Evolutionary conservation across 1,284 basidiomycete genomes (phyloP).

Genomic region (Malassezia brasiliensis): DNA sequence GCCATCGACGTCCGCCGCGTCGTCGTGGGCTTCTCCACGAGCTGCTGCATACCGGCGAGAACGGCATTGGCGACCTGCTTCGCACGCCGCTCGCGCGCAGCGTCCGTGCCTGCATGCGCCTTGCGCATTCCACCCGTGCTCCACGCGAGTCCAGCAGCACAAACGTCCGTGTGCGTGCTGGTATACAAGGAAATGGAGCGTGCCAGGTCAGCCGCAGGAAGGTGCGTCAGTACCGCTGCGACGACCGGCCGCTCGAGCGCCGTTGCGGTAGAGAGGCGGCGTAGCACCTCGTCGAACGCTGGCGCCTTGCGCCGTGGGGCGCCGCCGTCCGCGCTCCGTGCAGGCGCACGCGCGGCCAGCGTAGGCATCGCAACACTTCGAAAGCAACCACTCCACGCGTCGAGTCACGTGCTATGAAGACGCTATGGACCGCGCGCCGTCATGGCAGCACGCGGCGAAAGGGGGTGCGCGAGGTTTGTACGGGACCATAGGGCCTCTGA

Average conservation of each 20-base stretch:
- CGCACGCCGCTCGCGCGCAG: conserved; percentile 16
- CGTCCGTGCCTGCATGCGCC: neutral
- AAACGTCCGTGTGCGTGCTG: neutral
- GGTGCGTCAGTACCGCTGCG: conserved; percentile 6
- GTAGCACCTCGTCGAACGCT: neutral
- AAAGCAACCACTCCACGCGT: neutral
- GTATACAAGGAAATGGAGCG: conserved; percentile 12
- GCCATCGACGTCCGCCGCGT: neutral
- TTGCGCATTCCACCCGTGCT: neutral
- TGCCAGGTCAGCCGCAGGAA: neutral
- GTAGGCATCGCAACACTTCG: neutral
- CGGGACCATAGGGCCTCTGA: no score
- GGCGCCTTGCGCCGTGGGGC: neutral
- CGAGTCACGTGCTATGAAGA: neutral
- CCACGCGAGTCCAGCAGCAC: conserved; percentile 9
- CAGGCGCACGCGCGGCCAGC: neutral
- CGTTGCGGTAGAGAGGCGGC: neutral
- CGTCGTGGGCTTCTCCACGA: neutral
- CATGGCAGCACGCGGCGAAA: no score
- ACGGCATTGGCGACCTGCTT: conserved; percentile 32
- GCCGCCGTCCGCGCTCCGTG: neutral
- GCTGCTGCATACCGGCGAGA: conserved; percentile 2
- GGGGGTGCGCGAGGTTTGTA: no score
- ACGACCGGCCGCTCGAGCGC: conserved; percentile 5
- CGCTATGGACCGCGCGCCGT: no score